Evolutionary conservation across 768 basidiomycete genomes (phyloP), one percentile per base, ranked within the genome.

Genomic region (Multifurca ochricompacta): DNA sequence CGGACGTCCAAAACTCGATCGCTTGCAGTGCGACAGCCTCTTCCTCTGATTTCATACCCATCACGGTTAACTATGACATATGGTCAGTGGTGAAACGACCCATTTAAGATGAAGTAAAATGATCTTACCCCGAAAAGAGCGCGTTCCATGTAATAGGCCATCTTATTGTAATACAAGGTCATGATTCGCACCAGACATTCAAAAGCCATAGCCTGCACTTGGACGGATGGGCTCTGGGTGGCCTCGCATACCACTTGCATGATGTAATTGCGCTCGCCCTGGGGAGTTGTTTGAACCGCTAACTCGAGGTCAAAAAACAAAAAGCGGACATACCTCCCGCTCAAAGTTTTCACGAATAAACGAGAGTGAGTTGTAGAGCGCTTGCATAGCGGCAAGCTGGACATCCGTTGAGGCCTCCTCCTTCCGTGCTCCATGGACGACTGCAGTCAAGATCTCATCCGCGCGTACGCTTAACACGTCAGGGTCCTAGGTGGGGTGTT

Each of bases 171-270:
- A 74, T 98, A 99, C 52, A 96, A 74, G 53, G 86, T 84, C 96
- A 99, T 98, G 66, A 97, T 96, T 64, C 85, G 81, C 28, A 98
- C 95, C 13, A 99, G 74, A 70, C 89, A 92, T 67, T 96, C 93
- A 64, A 96, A 99, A 4, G 96, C 87, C 28, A 84, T 91, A n/a
- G 96, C 87, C 73, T 98, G 95, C 32, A 98, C 93, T 32, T 77
- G 69, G 3, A 87, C 81, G 2, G 82, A 70, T 1, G 78, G 56
- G 62, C 85, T 93, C 69, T 98, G 96, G 0, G 96, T 98, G 0
- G 95, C 95, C 66, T 98, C 96, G 67, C 96, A 99, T 16, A 98
- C 90, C 39, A 98, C 93, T 74, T 99, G 96, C 96, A 99, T 99
- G 70, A 99, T 98, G 73, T 96, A 98, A 72, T 98, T 99, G 44